phyloP scores from a whole-genome alignment of 1,139 yeast genomes.

The Taphrina confusa region DNA sequence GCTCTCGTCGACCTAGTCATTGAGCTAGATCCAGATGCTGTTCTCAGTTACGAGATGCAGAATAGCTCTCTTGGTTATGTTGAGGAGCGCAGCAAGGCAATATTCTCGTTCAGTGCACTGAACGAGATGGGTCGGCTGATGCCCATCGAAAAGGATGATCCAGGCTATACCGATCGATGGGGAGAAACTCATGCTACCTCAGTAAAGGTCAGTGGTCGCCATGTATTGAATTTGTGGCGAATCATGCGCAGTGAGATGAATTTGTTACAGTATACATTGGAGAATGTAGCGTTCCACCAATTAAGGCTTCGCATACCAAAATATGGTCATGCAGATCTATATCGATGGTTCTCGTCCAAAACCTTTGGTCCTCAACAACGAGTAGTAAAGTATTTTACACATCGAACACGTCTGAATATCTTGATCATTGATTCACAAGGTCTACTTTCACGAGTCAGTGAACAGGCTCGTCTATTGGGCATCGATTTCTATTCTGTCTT shows the following conservation, averaged over 20 bases:
- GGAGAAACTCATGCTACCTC: constrained; percentile 78
- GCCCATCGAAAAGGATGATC: constrained; percentile 48
- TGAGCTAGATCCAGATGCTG: constrained; percentile 77
- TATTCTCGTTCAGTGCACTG: constrained; percentile 57
- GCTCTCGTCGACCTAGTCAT: constrained; percentile 60
- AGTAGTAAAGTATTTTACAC: constrained; percentile 57
- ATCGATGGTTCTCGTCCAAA: constrained; percentile 53
- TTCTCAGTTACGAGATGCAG: constrained; percentile 83
- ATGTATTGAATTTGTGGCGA: constrained; percentile 83
- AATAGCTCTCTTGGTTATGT: constrained; percentile 86
- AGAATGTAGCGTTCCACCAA: constrained; percentile 68
- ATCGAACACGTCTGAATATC: constrained; percentile 54
- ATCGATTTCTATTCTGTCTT: constrained; percentile 85
- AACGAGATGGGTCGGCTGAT: constrained; percentile 45
- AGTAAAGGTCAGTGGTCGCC: constrained; percentile 72
- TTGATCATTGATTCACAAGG: constrained; percentile 64
- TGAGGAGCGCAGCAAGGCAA: constrained; percentile 59
- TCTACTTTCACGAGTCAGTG: constrained; percentile 68
- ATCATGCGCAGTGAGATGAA: constrained; percentile 62
- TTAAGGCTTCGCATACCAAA: constrained; percentile 69
- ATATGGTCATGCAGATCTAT: constrained; percentile 56
- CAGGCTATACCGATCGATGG: constrained; percentile 64
- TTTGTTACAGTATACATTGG: constrained; percentile 70
- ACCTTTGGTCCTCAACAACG: constrained; percentile 44
- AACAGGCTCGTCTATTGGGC: constrained; percentile 82